These are phyloP conservation scores for Acanthamoeba sp. DNA, from an alignment of 208 protist species.

Conservation along the genomic window DNA sequence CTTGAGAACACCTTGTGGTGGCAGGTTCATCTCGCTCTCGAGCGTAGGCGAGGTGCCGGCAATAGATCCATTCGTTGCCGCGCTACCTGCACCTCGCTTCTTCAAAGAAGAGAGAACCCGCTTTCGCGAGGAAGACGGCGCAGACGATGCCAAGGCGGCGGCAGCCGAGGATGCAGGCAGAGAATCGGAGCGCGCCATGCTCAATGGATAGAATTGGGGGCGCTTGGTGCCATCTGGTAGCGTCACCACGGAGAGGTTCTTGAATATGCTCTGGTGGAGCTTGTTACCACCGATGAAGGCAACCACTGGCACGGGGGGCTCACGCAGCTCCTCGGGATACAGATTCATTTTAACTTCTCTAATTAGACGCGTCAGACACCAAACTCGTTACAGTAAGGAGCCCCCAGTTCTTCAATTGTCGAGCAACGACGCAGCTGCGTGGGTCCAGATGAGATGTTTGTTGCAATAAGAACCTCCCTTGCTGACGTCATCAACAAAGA, in stretches of 20 bases:
- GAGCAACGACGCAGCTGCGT: too few species aligned
- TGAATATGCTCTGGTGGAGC: slow-evolving; percentile 11
- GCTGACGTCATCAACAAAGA: too few species aligned
- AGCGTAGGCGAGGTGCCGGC: not conserved
- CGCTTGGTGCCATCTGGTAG: slow-evolving; percentile 38
- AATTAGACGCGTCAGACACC: too few species aligned
- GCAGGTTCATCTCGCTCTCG: slow-evolving; percentile 4
- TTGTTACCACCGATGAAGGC: slow-evolving; percentile 35
- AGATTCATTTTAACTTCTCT: too few species aligned
- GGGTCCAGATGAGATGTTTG: too few species aligned
- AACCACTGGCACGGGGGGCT: slow-evolving; percentile 49
- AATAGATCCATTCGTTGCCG: not conserved
- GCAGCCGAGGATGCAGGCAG: not conserved
- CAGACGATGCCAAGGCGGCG: not conserved
- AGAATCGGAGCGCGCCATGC: not conserved
- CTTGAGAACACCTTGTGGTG: slow-evolving; percentile 74
- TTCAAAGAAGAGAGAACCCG: not conserved
- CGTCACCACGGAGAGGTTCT: slow-evolving; percentile 50
- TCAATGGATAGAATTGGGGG: slow-evolving; percentile 19
- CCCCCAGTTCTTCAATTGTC: too few species aligned
- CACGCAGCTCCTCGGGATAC: slow-evolving; percentile 42
- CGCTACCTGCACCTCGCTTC: not conserved
- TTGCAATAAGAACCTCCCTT: too few species aligned
- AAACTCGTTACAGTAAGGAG: too few species aligned
- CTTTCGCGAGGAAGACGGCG: not conserved